Base-by-base conservation (phyloP, 192 early-diverging fungal genomes). In the Chytriomyces sp. region DNA sequence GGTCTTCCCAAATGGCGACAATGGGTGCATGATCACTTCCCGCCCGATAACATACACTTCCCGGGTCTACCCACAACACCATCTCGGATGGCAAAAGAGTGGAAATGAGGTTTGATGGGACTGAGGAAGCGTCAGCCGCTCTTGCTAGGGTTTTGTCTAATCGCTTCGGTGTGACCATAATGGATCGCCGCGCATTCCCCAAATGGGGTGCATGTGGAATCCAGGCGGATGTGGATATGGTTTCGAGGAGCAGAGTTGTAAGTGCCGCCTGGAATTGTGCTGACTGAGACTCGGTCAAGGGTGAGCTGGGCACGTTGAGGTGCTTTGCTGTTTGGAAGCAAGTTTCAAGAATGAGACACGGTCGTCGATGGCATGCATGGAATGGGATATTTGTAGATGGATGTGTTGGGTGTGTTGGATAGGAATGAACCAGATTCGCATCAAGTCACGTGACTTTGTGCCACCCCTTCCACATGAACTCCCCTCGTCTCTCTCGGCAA, bases 21-120 rank as follows among this genome's bases (percentile, higher is more conserved):
- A 75, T 10, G 44, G 73, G 73, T 28, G 73, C 45, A 75, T 75
- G 73, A 35, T 75, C 73, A 10, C 45, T 50, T 50, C 73, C 73
- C 10, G 45, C 23, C 10, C 73, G 61, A 47, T 75, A 75, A 50
- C 9, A 45, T 18, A 75, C 73, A 44, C 50, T 18, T 8, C 73
- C 73, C 7, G 73, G 73, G 61, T 75, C 73, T 28, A 75, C 53
- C 73, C 73, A 75, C 8, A 75, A 47, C 18, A 53, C 73, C 16
- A 75, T 43, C 5, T 75, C 73, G 1, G 24, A 26, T 44, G 73
- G 73, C 46, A 75, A 49, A 8, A 62, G 13, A 18, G 43, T 16
- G 2, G n/a, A 23, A 6, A 75, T 50, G 50, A 75, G 61, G 47
- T 26, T 8, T 7, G 63, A 20, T 18, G 73, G 64, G 61, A 75